Conservation (phyloP, 495 filamentous ascomycete species). For the Friedmanniomyces simplex region DNA sequence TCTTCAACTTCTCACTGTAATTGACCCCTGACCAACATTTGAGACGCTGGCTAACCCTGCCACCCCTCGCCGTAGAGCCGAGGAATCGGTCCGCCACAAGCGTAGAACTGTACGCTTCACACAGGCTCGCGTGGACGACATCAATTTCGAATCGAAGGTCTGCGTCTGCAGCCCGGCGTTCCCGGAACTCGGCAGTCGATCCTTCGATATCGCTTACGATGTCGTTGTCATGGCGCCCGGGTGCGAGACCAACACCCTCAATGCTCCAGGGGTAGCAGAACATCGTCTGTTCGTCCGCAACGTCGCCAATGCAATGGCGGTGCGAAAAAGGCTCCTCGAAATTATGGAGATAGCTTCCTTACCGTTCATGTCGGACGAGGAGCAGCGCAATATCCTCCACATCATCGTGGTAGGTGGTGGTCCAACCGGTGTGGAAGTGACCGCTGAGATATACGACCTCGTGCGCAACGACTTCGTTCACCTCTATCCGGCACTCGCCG, state of each 20-base stretch:
- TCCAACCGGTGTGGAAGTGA: constrained; percentile 9
- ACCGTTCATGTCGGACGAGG: background rate
- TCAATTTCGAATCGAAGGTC: constrained; percentile 5
- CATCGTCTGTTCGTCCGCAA: constrained; percentile 8
- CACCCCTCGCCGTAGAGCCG: background rate
- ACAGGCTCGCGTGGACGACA: constrained; percentile 3
- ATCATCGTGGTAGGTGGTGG: no score
- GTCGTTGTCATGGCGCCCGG: constrained; percentile 8
- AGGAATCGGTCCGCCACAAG: background rate
- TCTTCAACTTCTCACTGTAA: constrained; percentile 8
- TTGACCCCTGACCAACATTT: background rate
- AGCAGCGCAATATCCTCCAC: constrained; percentile 2
- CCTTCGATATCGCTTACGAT: constrained; percentile 5
- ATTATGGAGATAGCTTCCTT: constrained; percentile 7
- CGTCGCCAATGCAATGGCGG: constrained; percentile 1
- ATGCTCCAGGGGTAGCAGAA: constrained; percentile 5
- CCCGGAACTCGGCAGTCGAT: background rate
- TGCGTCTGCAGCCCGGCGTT: background rate
- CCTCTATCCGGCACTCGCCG: constrained; percentile 26
- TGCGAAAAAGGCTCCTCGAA: constrained; percentile 7
- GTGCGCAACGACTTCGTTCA: constrained; percentile 2
- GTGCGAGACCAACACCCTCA: constrained; percentile 9
- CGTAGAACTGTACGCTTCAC: background rate
- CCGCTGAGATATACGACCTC: constrained; percentile 10
- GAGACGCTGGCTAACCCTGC: no score